phyloP scores from a whole-genome alignment of 306 rosid species.

The Betula pendula region DNA sequence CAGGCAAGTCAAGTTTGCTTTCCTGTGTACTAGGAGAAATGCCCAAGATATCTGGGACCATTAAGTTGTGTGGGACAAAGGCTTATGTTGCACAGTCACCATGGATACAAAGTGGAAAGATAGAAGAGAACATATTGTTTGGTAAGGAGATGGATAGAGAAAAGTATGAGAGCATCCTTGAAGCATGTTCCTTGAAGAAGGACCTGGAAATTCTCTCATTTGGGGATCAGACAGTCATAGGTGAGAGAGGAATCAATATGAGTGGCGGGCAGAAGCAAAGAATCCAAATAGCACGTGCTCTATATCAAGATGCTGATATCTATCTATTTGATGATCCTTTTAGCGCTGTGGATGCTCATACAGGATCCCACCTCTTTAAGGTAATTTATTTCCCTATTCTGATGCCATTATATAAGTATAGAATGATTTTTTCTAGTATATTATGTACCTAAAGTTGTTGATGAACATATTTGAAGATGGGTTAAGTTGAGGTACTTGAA shows the following conservation, averaged over 20 bases:
- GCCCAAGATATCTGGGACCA: slow-evolving; percentile 64
- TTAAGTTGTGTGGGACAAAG: slow-evolving; percentile 77
- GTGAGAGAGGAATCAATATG: slow-evolving; percentile 93
- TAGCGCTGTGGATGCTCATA: slow-evolving; percentile 92
- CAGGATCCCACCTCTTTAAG: slow-evolving; percentile 91
- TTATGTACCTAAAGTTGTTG: neutral
- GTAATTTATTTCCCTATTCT: slow-evolving; percentile 32
- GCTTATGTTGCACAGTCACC: slow-evolving; percentile 93
- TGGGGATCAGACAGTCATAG: slow-evolving; percentile 88
- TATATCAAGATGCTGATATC: slow-evolving; percentile 85
- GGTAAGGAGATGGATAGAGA: slow-evolving; percentile 72
- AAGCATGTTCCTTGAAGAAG: slow-evolving; percentile 79
- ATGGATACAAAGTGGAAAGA: slow-evolving; percentile 92
- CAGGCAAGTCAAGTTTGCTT: slow-evolving; percentile 81
- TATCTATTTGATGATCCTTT: slow-evolving; percentile 95
- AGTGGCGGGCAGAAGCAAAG: slow-evolving; percentile 96
- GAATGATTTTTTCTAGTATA: neutral
- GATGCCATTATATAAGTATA: slow-evolving; percentile 6
- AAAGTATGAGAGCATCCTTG: slow-evolving; percentile 73
- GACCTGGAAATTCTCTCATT: slow-evolving; percentile 72
- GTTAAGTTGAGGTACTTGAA: neutral
- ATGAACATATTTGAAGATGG: neutral
- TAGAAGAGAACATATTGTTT: slow-evolving; percentile 82
- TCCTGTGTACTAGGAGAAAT: slow-evolving; percentile 86
- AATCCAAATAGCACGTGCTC: slow-evolving; percentile 83